phyloP scores from a whole-genome alignment of 805 yeast species.

The Yarrowia divulgata region DNA sequence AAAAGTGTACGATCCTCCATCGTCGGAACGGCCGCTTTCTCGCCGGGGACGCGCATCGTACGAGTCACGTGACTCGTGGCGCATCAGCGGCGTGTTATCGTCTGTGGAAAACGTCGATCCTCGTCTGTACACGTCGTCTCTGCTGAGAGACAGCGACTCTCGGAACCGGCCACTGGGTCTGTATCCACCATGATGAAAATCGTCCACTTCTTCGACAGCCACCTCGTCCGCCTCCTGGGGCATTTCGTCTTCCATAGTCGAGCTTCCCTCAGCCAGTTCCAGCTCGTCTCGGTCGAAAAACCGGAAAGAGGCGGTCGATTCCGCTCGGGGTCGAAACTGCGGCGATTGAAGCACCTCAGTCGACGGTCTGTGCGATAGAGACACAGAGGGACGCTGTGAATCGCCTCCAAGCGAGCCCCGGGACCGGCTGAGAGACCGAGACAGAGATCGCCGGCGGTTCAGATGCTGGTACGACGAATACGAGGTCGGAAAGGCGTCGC shows the following conservation, averaged over 20 bases:
- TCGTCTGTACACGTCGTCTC: conserved; percentile 30
- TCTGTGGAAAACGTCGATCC: conserved; percentile 22
- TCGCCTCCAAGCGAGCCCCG: conserved; percentile 40
- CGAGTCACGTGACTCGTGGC: conserved; percentile 31
- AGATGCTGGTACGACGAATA: conserved; percentile 68
- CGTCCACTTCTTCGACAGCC: conserved; percentile 45
- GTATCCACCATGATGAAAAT: conserved; percentile 49
- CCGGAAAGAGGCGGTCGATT: conserved; percentile 59
- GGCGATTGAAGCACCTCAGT: conserved; percentile 15
- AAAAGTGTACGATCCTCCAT: conserved; percentile 37
- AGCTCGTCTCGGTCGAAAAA: conserved; percentile 86
- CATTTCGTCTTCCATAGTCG: conserved; percentile 66
- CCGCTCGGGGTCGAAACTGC: conserved; percentile 44
- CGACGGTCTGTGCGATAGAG: conserved; percentile 5
- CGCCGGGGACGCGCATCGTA: conserved; percentile 25
- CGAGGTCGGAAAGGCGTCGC: conserved; percentile 73
- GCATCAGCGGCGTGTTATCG: conserved; percentile 32
- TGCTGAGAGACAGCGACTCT: conserved; percentile 40
- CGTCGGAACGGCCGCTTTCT: conserved; percentile 35
- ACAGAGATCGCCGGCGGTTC: conserved; percentile 26
- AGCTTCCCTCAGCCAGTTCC: conserved; percentile 80
- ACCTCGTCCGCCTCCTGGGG: conserved; percentile 46
- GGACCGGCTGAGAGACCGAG: conserved; percentile 30
- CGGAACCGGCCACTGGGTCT: conserved; percentile 34
- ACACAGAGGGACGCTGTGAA: conserved; percentile 10